Percentiles rank a stretch among this genome's conserved stretches.
phyloP scores from a whole-genome alignment of 1,139 yeast species.

The Martiniozyma asiatica region DNA sequence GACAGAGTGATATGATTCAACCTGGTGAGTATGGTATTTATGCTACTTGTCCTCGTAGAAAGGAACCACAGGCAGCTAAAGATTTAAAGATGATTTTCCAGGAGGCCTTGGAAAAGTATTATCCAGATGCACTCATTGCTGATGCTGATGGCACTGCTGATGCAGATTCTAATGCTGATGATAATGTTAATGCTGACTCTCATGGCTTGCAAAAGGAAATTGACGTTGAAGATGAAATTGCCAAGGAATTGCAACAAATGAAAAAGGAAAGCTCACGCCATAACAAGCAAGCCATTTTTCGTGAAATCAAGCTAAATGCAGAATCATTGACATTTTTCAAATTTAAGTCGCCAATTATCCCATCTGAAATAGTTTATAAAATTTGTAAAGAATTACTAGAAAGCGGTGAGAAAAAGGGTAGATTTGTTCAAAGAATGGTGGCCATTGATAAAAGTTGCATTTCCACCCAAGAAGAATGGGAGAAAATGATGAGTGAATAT shows the following conservation, averaged over 20 bases:
- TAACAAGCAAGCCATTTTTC: constrained; percentile 35
- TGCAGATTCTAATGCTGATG: constrained; percentile 26
- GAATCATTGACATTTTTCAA: constrained; percentile 82
- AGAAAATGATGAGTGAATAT: neutral
- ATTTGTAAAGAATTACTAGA: constrained; percentile 51
- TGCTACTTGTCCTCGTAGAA: constrained; percentile 74
- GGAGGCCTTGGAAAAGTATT: constrained; percentile 46
- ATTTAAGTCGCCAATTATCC: constrained; percentile 65
- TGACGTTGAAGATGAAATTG: constrained; percentile 61
- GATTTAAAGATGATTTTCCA: constrained; percentile 56
- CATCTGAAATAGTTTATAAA: constrained; percentile 53
- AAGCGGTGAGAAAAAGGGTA: constrained; percentile 42
- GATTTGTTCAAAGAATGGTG: constrained; percentile 66
- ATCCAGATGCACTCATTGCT: constrained; percentile 27
- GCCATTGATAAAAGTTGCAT: constrained; percentile 72
- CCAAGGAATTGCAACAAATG: constrained; percentile 38
- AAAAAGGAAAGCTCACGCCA: constrained; percentile 13
- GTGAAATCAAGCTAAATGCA: constrained; percentile 60
- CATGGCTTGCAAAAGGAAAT: constrained; percentile 17
- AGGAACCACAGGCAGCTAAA: constrained; percentile 61
- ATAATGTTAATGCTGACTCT: constrained; percentile 22
- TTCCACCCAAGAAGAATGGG: constrained; percentile 51
- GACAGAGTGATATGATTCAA: constrained; percentile 43
- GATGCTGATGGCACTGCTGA: too few relatives aligned
- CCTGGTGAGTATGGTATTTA: constrained; percentile 77